Evolutionary conservation across 1,284 basidiomycete species (phyloP).

Genomic region (Trichosporon sp.): DNA sequence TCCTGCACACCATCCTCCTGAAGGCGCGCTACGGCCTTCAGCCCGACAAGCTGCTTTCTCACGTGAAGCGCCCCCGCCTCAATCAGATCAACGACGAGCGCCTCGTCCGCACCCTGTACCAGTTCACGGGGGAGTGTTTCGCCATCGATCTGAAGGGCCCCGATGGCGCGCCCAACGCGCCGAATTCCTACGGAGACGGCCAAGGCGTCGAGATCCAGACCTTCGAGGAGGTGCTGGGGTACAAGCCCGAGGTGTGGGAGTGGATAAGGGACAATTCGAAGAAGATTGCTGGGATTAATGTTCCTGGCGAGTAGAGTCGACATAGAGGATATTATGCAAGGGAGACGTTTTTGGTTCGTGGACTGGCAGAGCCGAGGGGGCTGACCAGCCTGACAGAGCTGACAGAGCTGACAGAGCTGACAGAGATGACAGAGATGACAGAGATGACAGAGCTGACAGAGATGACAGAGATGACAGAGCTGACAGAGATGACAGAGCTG

Average conservation of each 20-base stretch:
- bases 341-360: background rate
- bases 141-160: constrained; percentile 52
- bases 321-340: background rate
- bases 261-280: constrained; percentile 20
- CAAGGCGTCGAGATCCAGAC: constrained; percentile 47
- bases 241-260: constrained; percentile 20
- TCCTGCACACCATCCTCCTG: constrained; percentile 58
- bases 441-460: too few species aligned
- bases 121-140: constrained; percentile 54
- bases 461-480: too few species aligned
- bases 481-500: too few species aligned
- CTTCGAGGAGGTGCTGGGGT: constrained; percentile 37
- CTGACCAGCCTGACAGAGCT: too few species aligned
- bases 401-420: too few species aligned
- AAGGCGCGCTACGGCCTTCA: constrained; percentile 55
- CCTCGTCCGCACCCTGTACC: constrained; percentile 51
- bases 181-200: constrained; percentile 47
- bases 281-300: constrained; percentile 25
- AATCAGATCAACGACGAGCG: constrained; percentile 50
- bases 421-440: too few species aligned
- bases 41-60: constrained; percentile 51
- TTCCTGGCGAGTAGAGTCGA: constrained; percentile 25
- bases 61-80: constrained; percentile 46
- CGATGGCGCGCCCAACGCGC: constrained; percentile 43
- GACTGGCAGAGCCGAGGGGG: too few species aligned